phyloP scores from a whole-genome alignment of 768 basidiomycete genomes.

The Kwoniella heveanensis region DNA sequence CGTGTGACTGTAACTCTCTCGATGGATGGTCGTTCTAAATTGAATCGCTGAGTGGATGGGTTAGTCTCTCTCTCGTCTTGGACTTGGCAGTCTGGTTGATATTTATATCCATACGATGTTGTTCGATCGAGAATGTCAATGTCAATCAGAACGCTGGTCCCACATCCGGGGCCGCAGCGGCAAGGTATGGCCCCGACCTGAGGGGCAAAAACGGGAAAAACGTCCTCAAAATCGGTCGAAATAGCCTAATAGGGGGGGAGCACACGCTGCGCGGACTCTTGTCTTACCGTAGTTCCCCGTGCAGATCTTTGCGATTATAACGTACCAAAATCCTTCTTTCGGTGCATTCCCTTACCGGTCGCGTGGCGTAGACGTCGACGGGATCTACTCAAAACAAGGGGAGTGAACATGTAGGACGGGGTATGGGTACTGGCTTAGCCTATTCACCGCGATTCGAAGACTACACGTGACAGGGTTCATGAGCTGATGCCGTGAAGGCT shows the following conservation, averaged over 20 bases:
- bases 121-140: neutral
- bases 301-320: too few relatives aligned
- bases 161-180: constrained; percentile 2
- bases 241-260: neutral
- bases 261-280: too few relatives aligned
- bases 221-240: neutral
- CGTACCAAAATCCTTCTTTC: too few relatives aligned
- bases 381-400: neutral
- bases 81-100: neutral
- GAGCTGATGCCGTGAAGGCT: too few relatives aligned
- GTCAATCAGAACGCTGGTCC: neutral
- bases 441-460: too few relatives aligned
- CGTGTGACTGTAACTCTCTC: neutral
- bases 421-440: too few relatives aligned
- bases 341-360: neutral
- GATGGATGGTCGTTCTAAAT: neutral
- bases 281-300: too few relatives aligned
- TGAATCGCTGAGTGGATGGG: neutral
- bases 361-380: neutral
- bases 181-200: neutral
- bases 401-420: too few relatives aligned
- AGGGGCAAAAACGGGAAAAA: neutral
- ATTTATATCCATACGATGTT: neutral
- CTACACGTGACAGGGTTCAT: too few relatives aligned
- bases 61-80: too few relatives aligned